Conservation (phyloP, 1,284 basidiomycete genomes). For the Lentinus polychrous region DNA sequence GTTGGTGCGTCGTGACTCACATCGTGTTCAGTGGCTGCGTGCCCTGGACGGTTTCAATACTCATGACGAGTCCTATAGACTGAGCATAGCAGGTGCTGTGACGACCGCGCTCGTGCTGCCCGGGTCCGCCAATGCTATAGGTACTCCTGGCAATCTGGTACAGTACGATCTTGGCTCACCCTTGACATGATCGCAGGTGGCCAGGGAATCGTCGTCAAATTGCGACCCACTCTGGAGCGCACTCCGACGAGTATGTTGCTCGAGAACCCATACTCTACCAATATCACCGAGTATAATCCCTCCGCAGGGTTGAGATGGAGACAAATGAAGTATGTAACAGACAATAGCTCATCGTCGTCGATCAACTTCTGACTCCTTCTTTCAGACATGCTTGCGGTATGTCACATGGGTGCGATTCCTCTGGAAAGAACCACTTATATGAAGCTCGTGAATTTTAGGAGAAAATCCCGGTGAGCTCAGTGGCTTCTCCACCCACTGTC, state of each 20-base stretch:
- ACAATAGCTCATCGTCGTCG: too few relatives aligned
- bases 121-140: slow-evolving; percentile 40
- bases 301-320: slow-evolving; percentile 34
- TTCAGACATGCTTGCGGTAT: slow-evolving; percentile 20
- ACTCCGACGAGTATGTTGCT: slow-evolving; percentile 40
- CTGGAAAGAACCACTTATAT: neutral
- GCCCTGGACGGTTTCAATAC: slow-evolving; percentile 42
- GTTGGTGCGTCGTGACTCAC: neutral
- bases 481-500: neutral
- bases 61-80: slow-evolving; percentile 41
- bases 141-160: neutral
- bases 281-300: slow-evolving; percentile 24
- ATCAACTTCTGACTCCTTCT: neutral
- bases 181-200: slow-evolving; percentile 15
- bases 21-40: slow-evolving; percentile 31
- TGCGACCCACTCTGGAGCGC: slow-evolving; percentile 36
- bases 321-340: slow-evolving; percentile 34
- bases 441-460: slow-evolving; percentile 18
- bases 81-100: slow-evolving; percentile 54
- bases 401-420: neutral
- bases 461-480: slow-evolving; percentile 27
- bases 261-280: slow-evolving; percentile 38
- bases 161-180: neutral
- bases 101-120: slow-evolving; percentile 65
- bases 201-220: slow-evolving; percentile 41